Evolutionary conservation across 257 asterid species (phyloP), one percentile per base, ranked within the genome.

Genomic region (Mentha longifolia): DNA sequence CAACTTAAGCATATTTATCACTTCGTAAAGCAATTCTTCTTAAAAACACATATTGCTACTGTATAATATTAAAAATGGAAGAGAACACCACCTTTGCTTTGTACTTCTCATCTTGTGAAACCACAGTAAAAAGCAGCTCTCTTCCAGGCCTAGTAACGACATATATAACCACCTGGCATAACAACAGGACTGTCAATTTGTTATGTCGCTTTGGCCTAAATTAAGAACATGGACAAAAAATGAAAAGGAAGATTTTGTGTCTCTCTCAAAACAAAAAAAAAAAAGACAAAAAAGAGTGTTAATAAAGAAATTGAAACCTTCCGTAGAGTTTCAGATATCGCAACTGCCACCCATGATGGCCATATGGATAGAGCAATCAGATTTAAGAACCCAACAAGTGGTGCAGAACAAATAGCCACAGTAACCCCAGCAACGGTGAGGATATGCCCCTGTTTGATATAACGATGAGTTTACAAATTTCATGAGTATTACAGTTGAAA

Each of bases 261-360:
- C 13, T 17, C 25, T 50, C 1, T 2, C 4, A 50, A 7, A 17
- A 8, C 9, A 42, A 16, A 8, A 7, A 17, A 8, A 42, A 42
- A 16, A 8, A 7, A 16, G 5, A 50, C 0, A 8, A 50, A 63
- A 14, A 13, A 63, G 16, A 12, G n/a, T n/a, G 42, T 42, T 19
- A 41, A 57, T 49, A 43, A 68, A 43, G 63, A 17, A 70, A 51
- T 61, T 22, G 72, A 60, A 70, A 94, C 99, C 99, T 94, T 94
- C 73, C 99, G 85, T 49, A 91, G 66, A 28, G 98, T 95, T 77
- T 95, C 98, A 35, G 92, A 88, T 68, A 92, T 60, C 63, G 97
- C 97, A 75, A 94, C 97, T 12, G 89, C 83, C 72, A 91, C 76
- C 99, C 99, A 94, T 43, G 96, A 81, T n/a, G 99, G 99, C 95